Conservation (phyloP, 768 basidiomycete genomes). For the Psilocybe sp. region DNA sequence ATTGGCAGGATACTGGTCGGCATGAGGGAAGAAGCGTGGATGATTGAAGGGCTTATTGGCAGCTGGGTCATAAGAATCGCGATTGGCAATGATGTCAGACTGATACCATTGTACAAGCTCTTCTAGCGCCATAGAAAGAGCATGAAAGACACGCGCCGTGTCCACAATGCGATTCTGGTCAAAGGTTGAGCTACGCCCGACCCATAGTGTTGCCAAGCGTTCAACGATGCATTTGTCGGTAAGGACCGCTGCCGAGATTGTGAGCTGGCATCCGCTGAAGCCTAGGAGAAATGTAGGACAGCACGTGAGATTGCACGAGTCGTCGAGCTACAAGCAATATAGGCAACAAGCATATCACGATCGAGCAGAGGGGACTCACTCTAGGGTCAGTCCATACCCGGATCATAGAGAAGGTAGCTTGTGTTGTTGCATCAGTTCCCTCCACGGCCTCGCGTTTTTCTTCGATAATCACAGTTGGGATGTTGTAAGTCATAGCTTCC, state of each 20-base stretch:
- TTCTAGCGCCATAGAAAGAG: background rate
- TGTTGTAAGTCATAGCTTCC: background rate
- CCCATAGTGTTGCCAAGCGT: background rate
- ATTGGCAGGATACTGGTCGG: background rate
- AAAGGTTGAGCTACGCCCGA: background rate
- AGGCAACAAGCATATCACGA: background rate
- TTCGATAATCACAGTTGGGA: background rate
- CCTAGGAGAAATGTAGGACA: background rate
- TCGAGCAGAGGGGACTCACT: background rate
- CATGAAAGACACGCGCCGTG: background rate
- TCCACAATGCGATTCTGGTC: background rate
- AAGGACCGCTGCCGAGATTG: background rate
- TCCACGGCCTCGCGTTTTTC: background rate
- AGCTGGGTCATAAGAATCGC: background rate
- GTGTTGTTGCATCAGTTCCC: background rate
- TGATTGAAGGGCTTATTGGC: background rate
- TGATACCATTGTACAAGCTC: background rate
- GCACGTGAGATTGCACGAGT: background rate
- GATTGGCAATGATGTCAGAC: background rate
- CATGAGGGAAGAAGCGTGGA: background rate
- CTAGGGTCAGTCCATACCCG: background rate
- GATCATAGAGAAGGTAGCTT: background rate
- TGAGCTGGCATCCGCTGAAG: background rate
- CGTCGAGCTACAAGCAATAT: background rate
- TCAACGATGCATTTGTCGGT: background rate